These are phyloP conservation scores for Solanum bulbocastanum DNA, from an alignment of 257 asterid genomes.

Conservation along the genomic window DNA sequence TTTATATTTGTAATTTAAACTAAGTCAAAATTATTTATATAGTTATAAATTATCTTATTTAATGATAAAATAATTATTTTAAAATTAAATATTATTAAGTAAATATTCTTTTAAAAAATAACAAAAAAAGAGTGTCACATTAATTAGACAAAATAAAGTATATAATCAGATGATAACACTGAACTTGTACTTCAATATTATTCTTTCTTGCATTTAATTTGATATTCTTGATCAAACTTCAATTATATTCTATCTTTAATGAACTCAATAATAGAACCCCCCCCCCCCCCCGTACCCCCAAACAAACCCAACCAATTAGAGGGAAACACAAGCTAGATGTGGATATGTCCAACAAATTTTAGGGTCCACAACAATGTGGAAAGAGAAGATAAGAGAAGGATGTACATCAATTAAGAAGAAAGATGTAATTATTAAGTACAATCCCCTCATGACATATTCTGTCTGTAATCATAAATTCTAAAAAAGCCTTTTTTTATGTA, in stretches of 20 bases:
- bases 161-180: neutral
- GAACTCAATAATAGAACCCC: neutral
- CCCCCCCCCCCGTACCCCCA: too few species aligned
- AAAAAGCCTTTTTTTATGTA: constrained; percentile 4
- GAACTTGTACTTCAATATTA: neutral
- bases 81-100: neutral
- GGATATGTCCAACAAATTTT: neutral
- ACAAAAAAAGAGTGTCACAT: neutral
- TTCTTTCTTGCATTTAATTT: neutral
- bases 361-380: constrained; percentile 23
- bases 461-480: constrained; percentile 12
- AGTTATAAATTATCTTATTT: neutral
- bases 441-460: constrained; percentile 1
- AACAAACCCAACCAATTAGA: neutral
- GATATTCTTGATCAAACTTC: neutral
- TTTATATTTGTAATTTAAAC: neutral
- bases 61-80: neutral
- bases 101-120: neutral
- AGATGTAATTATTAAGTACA: neutral
- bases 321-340: neutral
- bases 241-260: neutral
- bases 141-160: neutral
- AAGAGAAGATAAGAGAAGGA: neutral
- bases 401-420: constrained; percentile 4
- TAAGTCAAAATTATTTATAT: neutral